phyloP scores from a whole-genome alignment of 805 yeast species.

The Metschnikowia sp. region DNA sequence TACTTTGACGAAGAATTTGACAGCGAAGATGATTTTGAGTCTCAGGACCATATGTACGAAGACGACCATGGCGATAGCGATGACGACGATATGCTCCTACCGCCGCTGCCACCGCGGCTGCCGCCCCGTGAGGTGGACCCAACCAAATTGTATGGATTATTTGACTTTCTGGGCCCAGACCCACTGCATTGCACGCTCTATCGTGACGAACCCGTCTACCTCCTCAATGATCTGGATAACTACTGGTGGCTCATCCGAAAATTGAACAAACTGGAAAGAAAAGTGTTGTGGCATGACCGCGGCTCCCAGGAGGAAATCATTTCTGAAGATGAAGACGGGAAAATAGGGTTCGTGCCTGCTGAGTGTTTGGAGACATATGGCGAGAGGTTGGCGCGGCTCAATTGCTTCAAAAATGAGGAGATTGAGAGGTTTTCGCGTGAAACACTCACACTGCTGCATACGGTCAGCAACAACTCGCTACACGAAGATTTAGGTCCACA shows the following conservation, averaged over 20 bases:
- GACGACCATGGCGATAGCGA: conserved; percentile 29
- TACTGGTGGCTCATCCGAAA: conserved; percentile 93
- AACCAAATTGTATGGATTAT: conserved; percentile 77
- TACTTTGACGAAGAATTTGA: conserved; percentile 9
- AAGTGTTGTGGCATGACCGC: conserved; percentile 10
- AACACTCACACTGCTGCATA: background rate
- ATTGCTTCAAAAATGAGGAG: conserved; percentile 89
- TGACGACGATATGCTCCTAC: conserved; percentile 41
- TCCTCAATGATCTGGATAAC: conserved; percentile 84
- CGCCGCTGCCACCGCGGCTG: conserved; percentile 68
- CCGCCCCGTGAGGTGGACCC: conserved; percentile 85
- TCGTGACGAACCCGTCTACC: conserved; percentile 77
- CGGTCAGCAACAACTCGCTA: background rate
- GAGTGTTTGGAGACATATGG: conserved; percentile 89
- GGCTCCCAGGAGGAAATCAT: conserved; percentile 16
- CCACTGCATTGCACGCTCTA: conserved; percentile 81
- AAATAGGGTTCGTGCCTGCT: conserved; percentile 95
- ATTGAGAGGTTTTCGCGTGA: conserved; percentile 29
- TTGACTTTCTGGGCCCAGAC: conserved; percentile 87
- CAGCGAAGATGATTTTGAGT: conserved; percentile 11
- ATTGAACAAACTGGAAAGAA: conserved; percentile 31
- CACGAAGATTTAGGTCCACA: background rate
- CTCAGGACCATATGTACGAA: conserved; percentile 8
- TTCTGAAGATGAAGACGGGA: conserved; percentile 50
- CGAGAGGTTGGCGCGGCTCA: conserved; percentile 86